Conservation (phyloP, 208 protist genomes). For the Crithidia fasciculata region DNA sequence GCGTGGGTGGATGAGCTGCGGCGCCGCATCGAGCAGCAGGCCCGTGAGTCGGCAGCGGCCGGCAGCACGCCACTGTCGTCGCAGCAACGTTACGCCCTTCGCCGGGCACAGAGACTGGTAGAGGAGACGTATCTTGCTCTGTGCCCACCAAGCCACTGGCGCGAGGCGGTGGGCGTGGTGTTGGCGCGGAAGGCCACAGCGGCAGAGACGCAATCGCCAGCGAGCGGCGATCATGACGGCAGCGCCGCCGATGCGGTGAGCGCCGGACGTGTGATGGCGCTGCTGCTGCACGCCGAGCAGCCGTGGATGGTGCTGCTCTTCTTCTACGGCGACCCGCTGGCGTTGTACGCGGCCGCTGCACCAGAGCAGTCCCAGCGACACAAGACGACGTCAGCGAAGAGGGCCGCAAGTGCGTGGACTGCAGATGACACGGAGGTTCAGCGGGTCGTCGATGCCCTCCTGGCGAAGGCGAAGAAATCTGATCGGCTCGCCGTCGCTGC, state of each 20-base stretch:
- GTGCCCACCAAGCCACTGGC: constrained; percentile 39
- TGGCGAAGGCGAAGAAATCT: neutral
- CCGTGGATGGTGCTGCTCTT: constrained; percentile 31
- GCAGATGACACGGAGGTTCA: neutral
- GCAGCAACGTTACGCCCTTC: neutral
- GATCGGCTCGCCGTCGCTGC: constrained; percentile 19
- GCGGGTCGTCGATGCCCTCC: neutral
- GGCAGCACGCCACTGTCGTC: neutral
- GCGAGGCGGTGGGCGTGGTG: constrained; percentile 33
- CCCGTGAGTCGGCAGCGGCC: neutral
- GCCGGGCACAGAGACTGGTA: constrained; percentile 24
- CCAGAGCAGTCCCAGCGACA: neutral
- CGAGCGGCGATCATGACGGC: no score
- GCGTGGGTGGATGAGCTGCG: constrained; percentile 30
- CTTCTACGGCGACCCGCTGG: constrained; percentile 32
- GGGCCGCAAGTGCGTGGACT: neutral
- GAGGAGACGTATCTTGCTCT: constrained; percentile 37
- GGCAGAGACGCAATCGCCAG: neutral
- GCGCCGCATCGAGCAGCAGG: neutral
- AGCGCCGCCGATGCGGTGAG: constrained; percentile 8
- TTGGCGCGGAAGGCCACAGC: constrained; percentile 8
- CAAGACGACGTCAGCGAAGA: neutral
- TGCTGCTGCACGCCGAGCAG: constrained; percentile 24
- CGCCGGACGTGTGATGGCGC: constrained; percentile 25
- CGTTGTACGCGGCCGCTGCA: constrained; percentile 4